Evolutionary conservation across 2,329 filamentous ascomycete species (phyloP), one percentile per base, ranked within the genome.

Genomic region (Pseudodiploospora longispora): DNA sequence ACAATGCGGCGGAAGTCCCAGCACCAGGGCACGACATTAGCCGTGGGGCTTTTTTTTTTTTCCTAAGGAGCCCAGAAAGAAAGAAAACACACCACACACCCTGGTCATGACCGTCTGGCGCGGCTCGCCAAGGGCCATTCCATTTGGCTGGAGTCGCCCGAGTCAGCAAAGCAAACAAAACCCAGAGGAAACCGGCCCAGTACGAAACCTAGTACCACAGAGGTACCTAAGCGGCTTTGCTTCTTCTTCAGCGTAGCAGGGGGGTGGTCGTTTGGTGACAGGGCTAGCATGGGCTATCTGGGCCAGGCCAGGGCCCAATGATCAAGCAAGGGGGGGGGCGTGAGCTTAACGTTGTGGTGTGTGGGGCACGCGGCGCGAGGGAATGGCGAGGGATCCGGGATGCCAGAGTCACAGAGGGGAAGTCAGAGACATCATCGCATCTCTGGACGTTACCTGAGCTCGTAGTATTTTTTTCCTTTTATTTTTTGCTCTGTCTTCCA

Each of bases 21-120:
- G 44, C 49, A 43, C 40, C 44, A 47, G 50, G 50, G 46, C 39
- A 50, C 43, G 38, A 39, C 49, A 46, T 50, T 49, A 47, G 42
- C 40, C 50, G 48, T 50, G 52, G 51, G 44, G 50, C 47, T 6
- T 30, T 27, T 30, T 27, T 30, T 27, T 19, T 19, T 19, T 19
- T 19, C 19, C 19, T 19, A 19, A 19, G 19, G 19, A 19, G 27
- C 28, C 38, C 38, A 40, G 38, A 40, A 40, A 30, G 28, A 40
- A 40, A 31, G 12, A 32, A 38, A 38, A 7, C 6, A 38, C 34
- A n/a, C 42, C 42, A 32, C 37, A 30, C 41, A n/a, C 31, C 31
- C 42, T 38, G 36, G 36, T 30, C 19, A 19, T 19, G 19, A 19
- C 28, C 36, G 27, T 41, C 32, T 30, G 6, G 32, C 40, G 40